These are phyloP conservation scores for Pachysandra terminalis DNA, from an alignment of 164 flowering plant genomes.

Conservation along the genomic window DNA sequence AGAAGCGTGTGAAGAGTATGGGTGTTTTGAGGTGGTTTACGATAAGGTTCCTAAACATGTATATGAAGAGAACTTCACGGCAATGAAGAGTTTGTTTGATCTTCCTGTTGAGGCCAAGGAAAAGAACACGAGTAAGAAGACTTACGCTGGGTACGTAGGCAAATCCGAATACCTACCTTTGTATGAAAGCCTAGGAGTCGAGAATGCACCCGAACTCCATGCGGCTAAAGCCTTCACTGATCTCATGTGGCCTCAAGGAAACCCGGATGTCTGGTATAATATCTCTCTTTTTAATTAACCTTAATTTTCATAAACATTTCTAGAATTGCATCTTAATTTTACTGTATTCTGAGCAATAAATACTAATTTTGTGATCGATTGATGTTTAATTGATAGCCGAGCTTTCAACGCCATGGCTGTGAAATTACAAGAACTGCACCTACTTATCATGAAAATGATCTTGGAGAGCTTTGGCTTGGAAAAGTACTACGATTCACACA, in stretches of 20 bases:
- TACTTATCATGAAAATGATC: not conserved
- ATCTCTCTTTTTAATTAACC: too few relatives aligned
- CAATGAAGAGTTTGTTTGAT: slow-evolving; percentile 40
- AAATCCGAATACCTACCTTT: slow-evolving; percentile 28
- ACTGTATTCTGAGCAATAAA: too few relatives aligned
- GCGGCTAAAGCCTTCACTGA: slow-evolving; percentile 32
- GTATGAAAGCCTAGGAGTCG: slow-evolving; percentile 48
- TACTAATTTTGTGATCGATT: too few relatives aligned
- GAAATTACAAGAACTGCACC: too few relatives aligned
- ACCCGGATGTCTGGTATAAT: slow-evolving; percentile 41
- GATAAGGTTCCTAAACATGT: slow-evolving; percentile 20
- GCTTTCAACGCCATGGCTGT: too few relatives aligned
- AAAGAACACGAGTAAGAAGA: slow-evolving; percentile 31
- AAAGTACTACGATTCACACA: not conserved
- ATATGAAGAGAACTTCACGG: slow-evolving; percentile 29
- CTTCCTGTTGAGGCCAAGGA: slow-evolving; percentile 51
- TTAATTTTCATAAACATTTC: too few relatives aligned
- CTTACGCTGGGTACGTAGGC: slow-evolving; percentile 40
- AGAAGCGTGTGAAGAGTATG: slow-evolving; percentile 45
- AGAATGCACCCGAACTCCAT: slow-evolving; percentile 23
- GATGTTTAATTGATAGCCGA: too few relatives aligned
- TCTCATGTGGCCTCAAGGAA: slow-evolving; percentile 63
- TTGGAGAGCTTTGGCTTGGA: slow-evolving; percentile 19
- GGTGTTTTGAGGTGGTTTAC: slow-evolving; percentile 36
- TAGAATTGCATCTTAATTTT: too few relatives aligned